These are phyloP conservation scores for Diddensiella transvaalensis DNA, from an alignment of 805 yeast genomes.

Conservation along the genomic window DNA sequence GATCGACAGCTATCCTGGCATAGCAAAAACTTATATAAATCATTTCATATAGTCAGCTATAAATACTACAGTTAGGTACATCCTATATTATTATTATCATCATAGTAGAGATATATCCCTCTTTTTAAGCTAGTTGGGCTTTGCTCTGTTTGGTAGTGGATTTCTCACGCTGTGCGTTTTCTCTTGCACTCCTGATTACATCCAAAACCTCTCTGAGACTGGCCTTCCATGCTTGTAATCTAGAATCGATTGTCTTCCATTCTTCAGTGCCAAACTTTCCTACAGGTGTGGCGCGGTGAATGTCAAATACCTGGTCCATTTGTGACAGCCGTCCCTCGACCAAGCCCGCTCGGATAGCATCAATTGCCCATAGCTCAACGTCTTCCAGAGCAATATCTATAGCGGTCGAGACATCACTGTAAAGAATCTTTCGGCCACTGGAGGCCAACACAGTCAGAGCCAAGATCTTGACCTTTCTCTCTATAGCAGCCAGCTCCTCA, in stretches of 20 bases:
- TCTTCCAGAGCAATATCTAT: slow-evolving; percentile 29
- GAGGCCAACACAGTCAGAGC: slow-evolving; percentile 30
- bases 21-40: no score
- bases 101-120: no score
- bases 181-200: slow-evolving; percentile 30
- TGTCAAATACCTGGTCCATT: slow-evolving; percentile 33
- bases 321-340: slow-evolving; percentile 43
- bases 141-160: neutral
- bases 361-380: slow-evolving; percentile 40
- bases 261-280: slow-evolving; percentile 37
- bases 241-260: slow-evolving; percentile 35
- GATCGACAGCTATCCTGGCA: no score
- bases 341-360: slow-evolving; percentile 40
- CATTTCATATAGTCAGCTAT: no score
- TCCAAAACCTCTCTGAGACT: slow-evolving; percentile 30
- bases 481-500: slow-evolving; percentile 16
- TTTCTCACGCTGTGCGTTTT: slow-evolving; percentile 24
- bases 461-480: slow-evolving; percentile 29
- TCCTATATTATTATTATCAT: no score
- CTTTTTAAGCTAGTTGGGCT: neutral
- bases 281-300: slow-evolving; percentile 36
- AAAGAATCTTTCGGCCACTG: slow-evolving; percentile 26
- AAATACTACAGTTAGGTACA: no score
- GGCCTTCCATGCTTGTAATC: slow-evolving; percentile 36
- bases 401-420: slow-evolving; percentile 32